Conservation (phyloP, 1,284 basidiomycete species). For the Tranzscheliella williamsii region DNA sequence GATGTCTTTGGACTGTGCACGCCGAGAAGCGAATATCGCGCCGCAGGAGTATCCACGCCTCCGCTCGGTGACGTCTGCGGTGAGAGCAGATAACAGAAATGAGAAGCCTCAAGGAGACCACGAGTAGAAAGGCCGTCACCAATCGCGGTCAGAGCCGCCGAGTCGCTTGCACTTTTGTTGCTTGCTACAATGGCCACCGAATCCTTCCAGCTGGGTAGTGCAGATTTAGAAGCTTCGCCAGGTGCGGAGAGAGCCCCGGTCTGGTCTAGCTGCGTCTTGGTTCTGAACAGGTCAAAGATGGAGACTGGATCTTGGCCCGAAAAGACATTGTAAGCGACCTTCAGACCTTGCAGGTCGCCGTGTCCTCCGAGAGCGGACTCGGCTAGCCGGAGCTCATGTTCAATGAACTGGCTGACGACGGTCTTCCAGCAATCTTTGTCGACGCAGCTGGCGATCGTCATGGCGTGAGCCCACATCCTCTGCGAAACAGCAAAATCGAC, state of each 20-base stretch:
- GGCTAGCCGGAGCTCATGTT: constrained; percentile 69
- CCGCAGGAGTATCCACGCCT: constrained; percentile 69
- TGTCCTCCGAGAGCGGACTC: constrained; percentile 9
- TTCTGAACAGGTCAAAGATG: constrained; percentile 51
- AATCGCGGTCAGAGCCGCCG: constrained; percentile 79
- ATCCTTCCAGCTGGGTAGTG: constrained; percentile 79
- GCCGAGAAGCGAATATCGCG: constrained; percentile 70
- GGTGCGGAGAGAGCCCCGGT: constrained; percentile 19
- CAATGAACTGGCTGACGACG: constrained; percentile 81
- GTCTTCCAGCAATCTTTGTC: constrained; percentile 93
- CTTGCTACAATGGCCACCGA: constrained; percentile 81
- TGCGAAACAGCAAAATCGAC: constrained; percentile 85
- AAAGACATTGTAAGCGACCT: constrained; percentile 57
- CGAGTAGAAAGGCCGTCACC: constrained; percentile 78
- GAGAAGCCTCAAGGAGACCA: constrained; percentile 81
- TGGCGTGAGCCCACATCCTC: constrained; percentile 91
- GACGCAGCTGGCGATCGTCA: constrained; percentile 89
- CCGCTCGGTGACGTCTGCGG: constrained; percentile 78
- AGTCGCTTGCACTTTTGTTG: constrained; percentile 69
- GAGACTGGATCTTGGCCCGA: constrained; percentile 48
- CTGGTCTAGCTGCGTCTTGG: constrained; percentile 37
- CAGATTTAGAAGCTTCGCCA: constrained; percentile 69
- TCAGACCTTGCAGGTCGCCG: constrained; percentile 49
- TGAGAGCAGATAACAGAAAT: constrained; percentile 87
- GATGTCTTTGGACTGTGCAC: constrained; percentile 67